Conservation (phyloP, 495 filamentous ascomycete species). For the Aspergillus sclerotiicarbonarius region DNA sequence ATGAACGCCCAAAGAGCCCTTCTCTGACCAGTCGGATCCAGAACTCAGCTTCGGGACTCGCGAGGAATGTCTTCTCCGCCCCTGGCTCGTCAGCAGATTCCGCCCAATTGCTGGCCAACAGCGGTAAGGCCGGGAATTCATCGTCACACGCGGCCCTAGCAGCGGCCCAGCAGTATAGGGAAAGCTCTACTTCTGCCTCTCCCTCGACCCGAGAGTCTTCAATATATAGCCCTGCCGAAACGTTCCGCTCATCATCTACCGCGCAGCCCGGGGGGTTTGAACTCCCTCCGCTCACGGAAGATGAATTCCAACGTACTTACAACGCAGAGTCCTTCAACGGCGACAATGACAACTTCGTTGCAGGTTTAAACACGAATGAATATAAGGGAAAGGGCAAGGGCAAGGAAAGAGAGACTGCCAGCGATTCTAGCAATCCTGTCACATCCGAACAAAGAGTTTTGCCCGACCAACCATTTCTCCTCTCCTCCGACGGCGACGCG, state of each 20-base stretch:
- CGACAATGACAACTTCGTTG: neutral
- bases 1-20: constrained; percentile 8
- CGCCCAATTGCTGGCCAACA: constrained; percentile 27
- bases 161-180: constrained; percentile 16
- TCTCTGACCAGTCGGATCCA: constrained; percentile 41
- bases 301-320: constrained; percentile 31
- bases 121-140: constrained; percentile 24
- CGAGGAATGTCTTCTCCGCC: constrained; percentile 31
- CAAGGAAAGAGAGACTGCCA: constrained; percentile 31
- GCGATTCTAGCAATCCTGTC: neutral
- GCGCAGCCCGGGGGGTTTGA: constrained; percentile 22
- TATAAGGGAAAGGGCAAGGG: constrained; percentile 13
- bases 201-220: constrained; percentile 8
- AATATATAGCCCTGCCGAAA: constrained; percentile 3
- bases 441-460: neutral
- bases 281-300: constrained; percentile 26
- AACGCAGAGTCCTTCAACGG: constrained; percentile 3
- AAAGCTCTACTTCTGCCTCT: constrained; percentile 9
- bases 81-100: constrained; percentile 20
- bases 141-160: constrained; percentile 19
- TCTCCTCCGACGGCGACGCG: constrained; percentile 39
- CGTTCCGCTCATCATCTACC: constrained; percentile 24
- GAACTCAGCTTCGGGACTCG: constrained; percentile 35
- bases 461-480: constrained; percentile 2
- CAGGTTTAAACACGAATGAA: neutral